phyloP scores from a whole-genome alignment of 768 basidiomycete genomes.

The Boletus vinaceobasis region DNA sequence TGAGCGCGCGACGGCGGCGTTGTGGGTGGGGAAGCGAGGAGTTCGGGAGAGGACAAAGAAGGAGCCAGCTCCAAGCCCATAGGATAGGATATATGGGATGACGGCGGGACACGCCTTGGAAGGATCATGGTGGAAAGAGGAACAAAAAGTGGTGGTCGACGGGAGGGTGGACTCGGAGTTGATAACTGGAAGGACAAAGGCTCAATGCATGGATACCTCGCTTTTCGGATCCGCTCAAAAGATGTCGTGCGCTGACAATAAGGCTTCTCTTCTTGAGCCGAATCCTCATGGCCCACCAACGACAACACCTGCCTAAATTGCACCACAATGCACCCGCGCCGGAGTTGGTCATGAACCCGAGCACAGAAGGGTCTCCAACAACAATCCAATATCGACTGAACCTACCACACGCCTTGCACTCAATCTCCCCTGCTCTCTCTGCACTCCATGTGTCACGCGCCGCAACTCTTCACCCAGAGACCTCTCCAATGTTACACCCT shows the following conservation, averaged over 20 bases:
- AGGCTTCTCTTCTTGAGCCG: background rate
- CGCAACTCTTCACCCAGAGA: constrained; percentile 28
- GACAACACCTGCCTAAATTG: constrained; percentile 25
- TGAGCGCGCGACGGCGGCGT: constrained; percentile 30
- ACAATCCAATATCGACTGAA: constrained; percentile 46
- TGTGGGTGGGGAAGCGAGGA: constrained; percentile 28
- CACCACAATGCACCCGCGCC: constrained; percentile 17
- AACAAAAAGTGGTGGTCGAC: background rate
- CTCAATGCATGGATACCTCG: constrained; percentile 2
- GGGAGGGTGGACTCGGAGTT: background rate
- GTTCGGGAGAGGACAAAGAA: constrained; percentile 11
- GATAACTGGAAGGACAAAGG: constrained; percentile 14
- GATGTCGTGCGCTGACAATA: constrained; percentile 16
- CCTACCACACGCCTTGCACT: constrained; percentile 47
- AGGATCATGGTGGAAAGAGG: constrained; percentile 23
- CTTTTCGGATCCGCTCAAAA: constrained; percentile 4
- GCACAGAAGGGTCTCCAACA: background rate
- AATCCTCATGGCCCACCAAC: constrained; percentile 10
- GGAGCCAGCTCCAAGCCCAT: constrained; percentile 29
- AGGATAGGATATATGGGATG: constrained; percentile 11
- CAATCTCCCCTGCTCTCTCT: constrained; percentile 55
- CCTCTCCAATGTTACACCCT: constrained; percentile 16
- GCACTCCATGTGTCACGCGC: constrained; percentile 55
- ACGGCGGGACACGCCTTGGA: constrained; percentile 22
- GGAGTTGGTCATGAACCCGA: background rate